These are phyloP conservation scores for Trichomonas tenax DNA, from an alignment of 208 protist species.

Conservation along the genomic window DNA sequence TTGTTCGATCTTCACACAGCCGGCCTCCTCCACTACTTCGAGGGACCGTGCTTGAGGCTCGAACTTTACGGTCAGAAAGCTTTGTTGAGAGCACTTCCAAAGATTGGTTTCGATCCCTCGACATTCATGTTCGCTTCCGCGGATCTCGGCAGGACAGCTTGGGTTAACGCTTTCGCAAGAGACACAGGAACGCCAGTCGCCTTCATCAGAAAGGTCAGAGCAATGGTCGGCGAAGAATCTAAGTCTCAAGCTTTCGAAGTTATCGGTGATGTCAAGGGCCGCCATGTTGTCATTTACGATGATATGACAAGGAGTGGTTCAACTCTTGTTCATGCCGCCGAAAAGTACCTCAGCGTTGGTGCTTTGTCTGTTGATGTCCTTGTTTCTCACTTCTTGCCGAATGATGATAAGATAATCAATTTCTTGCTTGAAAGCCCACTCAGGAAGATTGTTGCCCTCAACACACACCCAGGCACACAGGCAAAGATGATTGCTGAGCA, in stretches of 20 bases:
- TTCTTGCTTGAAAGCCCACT: neutral
- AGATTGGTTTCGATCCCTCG: neutral
- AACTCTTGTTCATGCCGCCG: neutral
- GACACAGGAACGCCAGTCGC: neutral
- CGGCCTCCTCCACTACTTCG: constrained; percentile 8
- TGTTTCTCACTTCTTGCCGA: neutral
- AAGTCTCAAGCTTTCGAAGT: neutral
- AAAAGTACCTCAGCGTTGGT: neutral
- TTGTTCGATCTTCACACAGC: constrained; percentile 15
- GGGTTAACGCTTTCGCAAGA: neutral
- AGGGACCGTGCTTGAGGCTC: neutral
- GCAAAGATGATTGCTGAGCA: neutral
- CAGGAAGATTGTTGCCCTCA: neutral
- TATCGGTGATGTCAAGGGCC: neutral
- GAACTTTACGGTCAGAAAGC: neutral
- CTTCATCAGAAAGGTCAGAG: neutral
- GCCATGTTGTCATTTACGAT: neutral
- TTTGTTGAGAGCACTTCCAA: neutral
- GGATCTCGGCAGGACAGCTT: neutral
- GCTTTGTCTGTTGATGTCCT: neutral
- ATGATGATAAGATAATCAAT: neutral
- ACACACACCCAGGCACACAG: neutral
- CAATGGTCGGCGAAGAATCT: neutral
- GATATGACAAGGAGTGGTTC: constrained; percentile 10
- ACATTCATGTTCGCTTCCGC: constrained; percentile 18